These are phyloP conservation scores for Pyrenochaeta sp. DNA, from an alignment of 2,329 filamentous ascomycete species.

Conservation along the genomic window DNA sequence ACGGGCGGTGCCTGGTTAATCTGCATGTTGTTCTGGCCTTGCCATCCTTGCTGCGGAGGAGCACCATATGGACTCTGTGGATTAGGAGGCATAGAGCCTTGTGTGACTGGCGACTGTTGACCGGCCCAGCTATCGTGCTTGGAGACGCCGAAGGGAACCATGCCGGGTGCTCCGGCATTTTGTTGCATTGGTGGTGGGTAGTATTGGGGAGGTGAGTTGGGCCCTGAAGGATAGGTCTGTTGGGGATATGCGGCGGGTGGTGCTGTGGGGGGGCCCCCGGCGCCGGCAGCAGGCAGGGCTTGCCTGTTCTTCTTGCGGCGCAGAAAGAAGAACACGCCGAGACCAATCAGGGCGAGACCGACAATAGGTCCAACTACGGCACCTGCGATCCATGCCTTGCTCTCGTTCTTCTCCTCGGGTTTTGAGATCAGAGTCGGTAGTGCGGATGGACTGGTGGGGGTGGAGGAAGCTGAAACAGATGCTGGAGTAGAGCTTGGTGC, in stretches of 20 bases:
- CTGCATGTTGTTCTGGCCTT: slow-evolving; percentile 16
- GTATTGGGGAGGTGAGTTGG: slow-evolving; percentile 24
- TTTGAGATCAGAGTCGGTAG: slow-evolving; percentile 2
- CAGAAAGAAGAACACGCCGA: slow-evolving; percentile 26
- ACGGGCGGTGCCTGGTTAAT: slow-evolving; percentile 8
- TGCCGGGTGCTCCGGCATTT: slow-evolving; percentile 11
- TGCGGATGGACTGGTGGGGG: slow-evolving; percentile 1
- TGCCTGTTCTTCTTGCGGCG: slow-evolving; percentile 27
- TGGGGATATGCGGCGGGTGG: slow-evolving; percentile 11
- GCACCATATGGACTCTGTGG: slow-evolving; percentile 18
- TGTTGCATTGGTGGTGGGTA: slow-evolving; percentile 29
- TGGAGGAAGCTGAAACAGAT: neutral
- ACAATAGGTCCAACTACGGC: slow-evolving; percentile 35
- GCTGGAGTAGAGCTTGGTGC: neutral
- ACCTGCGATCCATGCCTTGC: slow-evolving; percentile 44
- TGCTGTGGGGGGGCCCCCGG: slow-evolving; percentile 8
- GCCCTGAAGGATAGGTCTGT: slow-evolving; percentile 9
- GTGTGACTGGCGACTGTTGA: slow-evolving; percentile 23
- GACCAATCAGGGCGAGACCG: slow-evolving; percentile 29
- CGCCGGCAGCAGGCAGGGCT: neutral
- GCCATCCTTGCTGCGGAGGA: slow-evolving; percentile 21
- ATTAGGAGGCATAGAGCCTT: slow-evolving; percentile 15
- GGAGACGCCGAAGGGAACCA: slow-evolving; percentile 27
- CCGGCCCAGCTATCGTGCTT: slow-evolving; percentile 26
- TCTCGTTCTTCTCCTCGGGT: slow-evolving; percentile 17